Evolutionary conservation across 1,284 basidiomycete species (phyloP).

Genomic region (Rhodotorula mucilaginosa): DNA sequence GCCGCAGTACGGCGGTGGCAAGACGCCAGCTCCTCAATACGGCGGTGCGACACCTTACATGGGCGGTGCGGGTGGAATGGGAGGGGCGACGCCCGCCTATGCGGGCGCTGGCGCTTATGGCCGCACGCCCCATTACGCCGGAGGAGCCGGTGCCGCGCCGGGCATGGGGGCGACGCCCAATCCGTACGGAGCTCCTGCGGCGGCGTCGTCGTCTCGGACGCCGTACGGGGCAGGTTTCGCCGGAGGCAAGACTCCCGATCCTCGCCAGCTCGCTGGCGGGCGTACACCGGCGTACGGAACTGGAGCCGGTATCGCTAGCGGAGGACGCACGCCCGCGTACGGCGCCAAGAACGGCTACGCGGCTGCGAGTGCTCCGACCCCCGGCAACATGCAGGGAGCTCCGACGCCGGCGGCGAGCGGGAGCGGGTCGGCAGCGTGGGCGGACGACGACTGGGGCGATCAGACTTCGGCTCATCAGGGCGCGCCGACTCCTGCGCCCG

Average conservation of each 20-base stretch:
- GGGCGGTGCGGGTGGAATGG: conserved; percentile 58
- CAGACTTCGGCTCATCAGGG: conserved; percentile 16
- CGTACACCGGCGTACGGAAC: conserved; percentile 40
- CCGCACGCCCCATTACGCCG: conserved; percentile 21
- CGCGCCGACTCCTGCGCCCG: conserved; percentile 46
- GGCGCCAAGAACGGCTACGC: conserved; percentile 38
- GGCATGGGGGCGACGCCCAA: background rate
- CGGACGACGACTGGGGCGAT: conserved; percentile 29
- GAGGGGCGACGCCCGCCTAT: conserved; percentile 21
- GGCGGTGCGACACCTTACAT: conserved; percentile 29
- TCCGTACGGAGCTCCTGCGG: conserved; percentile 4
- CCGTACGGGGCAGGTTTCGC: conserved; percentile 17
- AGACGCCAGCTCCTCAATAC: conserved; percentile 38
- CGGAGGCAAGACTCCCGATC: conserved; percentile 23
- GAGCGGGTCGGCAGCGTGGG: conserved; percentile 4
- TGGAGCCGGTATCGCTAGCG: conserved; percentile 26
- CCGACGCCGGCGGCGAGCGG: conserved; percentile 29
- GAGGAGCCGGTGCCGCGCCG: conserved; percentile 3
- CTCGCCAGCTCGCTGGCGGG: conserved; percentile 5
- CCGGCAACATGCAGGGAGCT: conserved; percentile 18
- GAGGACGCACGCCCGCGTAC: conserved; percentile 50
- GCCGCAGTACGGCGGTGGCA: conserved; percentile 29
- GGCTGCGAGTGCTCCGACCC: conserved; percentile 29
- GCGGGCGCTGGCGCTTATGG: background rate
- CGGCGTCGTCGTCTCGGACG: conserved; percentile 22